These are phyloP conservation scores for Citrullus amarus DNA, from an alignment of 306 rosid species.

Conservation along the genomic window DNA sequence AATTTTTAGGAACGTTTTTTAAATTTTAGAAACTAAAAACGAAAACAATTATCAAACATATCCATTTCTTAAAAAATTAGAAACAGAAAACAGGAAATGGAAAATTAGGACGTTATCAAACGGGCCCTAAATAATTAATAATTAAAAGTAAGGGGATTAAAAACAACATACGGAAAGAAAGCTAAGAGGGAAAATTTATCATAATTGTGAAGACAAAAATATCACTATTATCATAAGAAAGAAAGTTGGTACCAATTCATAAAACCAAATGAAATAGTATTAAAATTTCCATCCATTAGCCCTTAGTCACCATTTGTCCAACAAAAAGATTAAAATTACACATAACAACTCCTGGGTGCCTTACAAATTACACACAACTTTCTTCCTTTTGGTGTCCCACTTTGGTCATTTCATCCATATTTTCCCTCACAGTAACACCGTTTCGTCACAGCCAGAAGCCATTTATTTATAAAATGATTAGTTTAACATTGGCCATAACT, in stretches of 20 bases:
- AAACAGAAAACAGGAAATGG: too few relatives aligned
- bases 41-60: too few relatives aligned
- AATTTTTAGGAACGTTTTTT: too few relatives aligned
- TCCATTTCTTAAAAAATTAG: too few relatives aligned
- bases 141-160: too few relatives aligned
- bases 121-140: too few relatives aligned
- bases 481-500: slow-evolving; percentile 15
- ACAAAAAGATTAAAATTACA: neutral
- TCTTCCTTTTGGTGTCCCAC: neutral
- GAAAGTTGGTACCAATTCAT: neutral
- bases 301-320: neutral
- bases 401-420: neutral
- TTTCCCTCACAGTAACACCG: neutral
- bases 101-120: too few relatives aligned
- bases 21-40: too few relatives aligned
- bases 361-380: neutral
- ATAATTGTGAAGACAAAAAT: neutral
- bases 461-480: neutral
- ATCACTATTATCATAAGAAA: neutral
- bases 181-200: neutral
- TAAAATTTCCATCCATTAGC: neutral
- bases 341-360: neutral
- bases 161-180: neutral
- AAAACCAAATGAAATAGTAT: neutral
- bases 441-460: neutral